phyloP scores from a whole-genome alignment of 305 asterid genomes.

The Solanum hybrid region DNA sequence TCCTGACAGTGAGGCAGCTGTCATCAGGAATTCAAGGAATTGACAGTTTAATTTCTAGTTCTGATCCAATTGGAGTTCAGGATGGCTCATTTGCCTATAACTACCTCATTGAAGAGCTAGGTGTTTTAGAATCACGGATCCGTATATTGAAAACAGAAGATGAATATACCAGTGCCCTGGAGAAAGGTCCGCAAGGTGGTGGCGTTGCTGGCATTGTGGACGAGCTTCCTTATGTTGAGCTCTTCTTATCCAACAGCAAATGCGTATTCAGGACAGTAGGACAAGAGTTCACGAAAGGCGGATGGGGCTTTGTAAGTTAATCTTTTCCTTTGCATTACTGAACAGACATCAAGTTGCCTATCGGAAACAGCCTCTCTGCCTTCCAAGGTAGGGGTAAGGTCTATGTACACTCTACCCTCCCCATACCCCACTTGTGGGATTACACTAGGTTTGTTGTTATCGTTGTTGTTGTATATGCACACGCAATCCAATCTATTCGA shows the following conservation, averaged over 20 bases:
- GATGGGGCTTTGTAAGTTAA: constrained; percentile 98
- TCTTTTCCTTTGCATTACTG: background rate
- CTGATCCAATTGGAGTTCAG: constrained; percentile 82
- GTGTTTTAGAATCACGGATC: constrained; percentile 57
- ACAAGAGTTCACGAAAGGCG: constrained; percentile 83
- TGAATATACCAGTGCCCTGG: constrained; percentile 44
- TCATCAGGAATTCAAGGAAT: constrained; percentile 67
- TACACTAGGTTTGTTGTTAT: background rate
- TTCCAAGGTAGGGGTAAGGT: background rate
- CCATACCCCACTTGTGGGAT: background rate
- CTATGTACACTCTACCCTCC: background rate
- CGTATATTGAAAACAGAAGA: constrained; percentile 51
- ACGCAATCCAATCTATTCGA: background rate
- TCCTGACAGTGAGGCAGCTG: constrained; percentile 81
- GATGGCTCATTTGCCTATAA: constrained; percentile 74
- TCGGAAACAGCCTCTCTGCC: background rate
- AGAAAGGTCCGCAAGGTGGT: constrained; percentile 55
- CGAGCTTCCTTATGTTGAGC: constrained; percentile 76
- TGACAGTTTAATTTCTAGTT: constrained; percentile 50
- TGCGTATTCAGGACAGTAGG: constrained; percentile 65
- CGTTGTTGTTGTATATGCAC: background rate
- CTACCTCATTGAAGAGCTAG: constrained; percentile 58
- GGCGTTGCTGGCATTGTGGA: constrained; percentile 94
- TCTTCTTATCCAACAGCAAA: constrained; percentile 51
- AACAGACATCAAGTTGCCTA: background rate